Percentiles rank a stretch among this genome's conserved stretches.
Conservation (phyloP, 1,284 basidiomycete genomes). For the Vanrija humicola region DNA sequence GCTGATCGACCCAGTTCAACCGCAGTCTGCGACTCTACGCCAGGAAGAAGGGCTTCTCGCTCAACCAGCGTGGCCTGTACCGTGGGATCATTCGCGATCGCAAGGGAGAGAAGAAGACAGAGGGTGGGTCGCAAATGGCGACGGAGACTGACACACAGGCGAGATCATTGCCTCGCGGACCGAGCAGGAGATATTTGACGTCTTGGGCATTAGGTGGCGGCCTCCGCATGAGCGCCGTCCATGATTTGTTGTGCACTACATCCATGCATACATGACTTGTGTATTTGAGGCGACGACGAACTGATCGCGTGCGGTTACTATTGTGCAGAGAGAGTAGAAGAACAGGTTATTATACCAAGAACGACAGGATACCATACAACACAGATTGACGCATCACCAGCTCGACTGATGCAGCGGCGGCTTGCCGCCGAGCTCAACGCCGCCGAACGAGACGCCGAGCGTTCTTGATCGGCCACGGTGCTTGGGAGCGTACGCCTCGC, state of each 20-base stretch:
- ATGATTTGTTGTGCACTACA: neutral
- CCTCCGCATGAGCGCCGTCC: conserved; percentile 12
- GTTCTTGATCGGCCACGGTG: too few relatives aligned
- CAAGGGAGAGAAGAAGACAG: conserved; percentile 60
- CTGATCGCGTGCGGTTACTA: too few relatives aligned
- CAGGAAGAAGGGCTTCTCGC: conserved; percentile 69
- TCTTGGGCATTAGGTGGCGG: conserved; percentile 54
- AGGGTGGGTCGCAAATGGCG: conserved; percentile 53
- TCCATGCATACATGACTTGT: too few relatives aligned
- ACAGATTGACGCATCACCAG: too few relatives aligned
- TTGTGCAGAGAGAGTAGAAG: too few relatives aligned
- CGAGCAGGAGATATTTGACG: conserved; percentile 76
- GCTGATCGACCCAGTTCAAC: conserved; percentile 65
- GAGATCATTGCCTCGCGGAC: conserved; percentile 71
- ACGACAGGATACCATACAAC: too few relatives aligned
- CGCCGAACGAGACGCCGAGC: too few relatives aligned
- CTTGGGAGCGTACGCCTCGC: too few relatives aligned
- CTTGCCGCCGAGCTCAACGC: too few relatives aligned
- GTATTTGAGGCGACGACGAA: too few relatives aligned
- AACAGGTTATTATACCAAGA: too few relatives aligned
- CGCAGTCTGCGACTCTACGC: conserved; percentile 81
- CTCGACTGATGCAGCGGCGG: too few relatives aligned
- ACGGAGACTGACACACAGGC: conserved; percentile 52
- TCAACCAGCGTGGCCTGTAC: conserved; percentile 80
- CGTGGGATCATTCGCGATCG: conserved; percentile 66